phyloP scores from a whole-genome alignment of 2,329 filamentous ascomycete genomes.

The Alternaria hordeiaustralica region DNA sequence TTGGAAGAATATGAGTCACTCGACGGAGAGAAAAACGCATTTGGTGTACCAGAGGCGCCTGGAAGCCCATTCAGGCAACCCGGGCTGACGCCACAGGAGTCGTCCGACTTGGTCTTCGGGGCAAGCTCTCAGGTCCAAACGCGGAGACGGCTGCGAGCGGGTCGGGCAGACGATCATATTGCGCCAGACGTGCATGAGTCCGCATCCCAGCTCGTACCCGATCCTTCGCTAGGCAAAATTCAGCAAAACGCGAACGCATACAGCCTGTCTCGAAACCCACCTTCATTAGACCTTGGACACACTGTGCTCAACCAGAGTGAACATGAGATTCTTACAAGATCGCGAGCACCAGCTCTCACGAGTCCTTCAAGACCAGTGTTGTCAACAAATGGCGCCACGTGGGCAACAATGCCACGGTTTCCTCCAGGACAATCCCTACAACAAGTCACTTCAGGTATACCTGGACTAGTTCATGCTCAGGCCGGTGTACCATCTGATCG shows the following conservation, averaged over 20 bases:
- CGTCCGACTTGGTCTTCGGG: conserved; percentile 7
- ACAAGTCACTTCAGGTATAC: not conserved
- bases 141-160: not conserved
- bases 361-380: not conserved
- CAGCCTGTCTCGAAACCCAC: not conserved
- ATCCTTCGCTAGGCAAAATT: not conserved
- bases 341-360: not conserved
- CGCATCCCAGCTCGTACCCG: not conserved
- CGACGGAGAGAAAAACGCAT: not conserved
- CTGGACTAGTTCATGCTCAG: not conserved
- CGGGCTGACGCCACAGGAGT: conserved; percentile 6
- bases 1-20: no score
- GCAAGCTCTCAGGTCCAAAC: not conserved
- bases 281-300: not conserved
- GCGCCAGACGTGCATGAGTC: conserved; percentile 3
- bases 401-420: not conserved
- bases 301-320: no score
- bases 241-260: not conserved
- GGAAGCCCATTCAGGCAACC: conserved; percentile 10
- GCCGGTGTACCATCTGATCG: not conserved
- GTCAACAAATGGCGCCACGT: not conserved
- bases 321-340: not conserved
- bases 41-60: not conserved
- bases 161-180: not conserved
- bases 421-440: not conserved